Conservation (phyloP, 257 asterid genomes). For the Solanum rostratum region DNA sequence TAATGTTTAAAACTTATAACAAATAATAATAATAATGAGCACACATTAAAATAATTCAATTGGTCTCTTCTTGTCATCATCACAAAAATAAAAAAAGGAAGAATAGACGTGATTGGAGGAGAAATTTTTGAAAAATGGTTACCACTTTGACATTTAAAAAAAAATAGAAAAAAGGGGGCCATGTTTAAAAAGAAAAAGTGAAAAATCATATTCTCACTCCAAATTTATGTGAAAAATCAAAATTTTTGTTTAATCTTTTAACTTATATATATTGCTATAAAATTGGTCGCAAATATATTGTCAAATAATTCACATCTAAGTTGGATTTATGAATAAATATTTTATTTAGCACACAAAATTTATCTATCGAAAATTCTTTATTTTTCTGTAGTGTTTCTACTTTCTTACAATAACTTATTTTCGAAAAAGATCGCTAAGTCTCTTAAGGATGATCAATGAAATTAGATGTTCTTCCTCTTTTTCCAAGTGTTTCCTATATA, state of each 20-base stretch:
- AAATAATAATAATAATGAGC: neutral
- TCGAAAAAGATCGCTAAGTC: neutral
- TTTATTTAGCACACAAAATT: neutral
- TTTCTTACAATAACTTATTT: neutral
- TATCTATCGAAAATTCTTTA: neutral
- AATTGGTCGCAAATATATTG: neutral
- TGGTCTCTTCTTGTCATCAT: neutral
- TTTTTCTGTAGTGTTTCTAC: rapidly evolving
- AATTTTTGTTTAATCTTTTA: neutral
- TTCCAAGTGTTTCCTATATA: neutral
- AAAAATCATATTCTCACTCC: neutral
- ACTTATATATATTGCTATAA: neutral
- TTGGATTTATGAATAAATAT: no score
- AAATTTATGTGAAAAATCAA: neutral
- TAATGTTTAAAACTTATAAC: neutral
- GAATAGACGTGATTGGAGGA: neutral
- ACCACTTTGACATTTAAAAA: neutral
- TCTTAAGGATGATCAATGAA: neutral
- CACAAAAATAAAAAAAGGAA: neutral
- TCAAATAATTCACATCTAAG: neutral
- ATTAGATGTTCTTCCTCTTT: neutral
- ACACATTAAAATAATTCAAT: neutral
- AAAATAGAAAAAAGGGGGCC: neutral
- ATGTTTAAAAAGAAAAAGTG: neutral
- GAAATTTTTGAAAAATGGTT: neutral